A percentile compares a stretch with the other conserved stretches of the same genome.
phyloP scores from a whole-genome alignment of 805 yeast genomes.

The Scheffersomyces coipomensis region DNA sequence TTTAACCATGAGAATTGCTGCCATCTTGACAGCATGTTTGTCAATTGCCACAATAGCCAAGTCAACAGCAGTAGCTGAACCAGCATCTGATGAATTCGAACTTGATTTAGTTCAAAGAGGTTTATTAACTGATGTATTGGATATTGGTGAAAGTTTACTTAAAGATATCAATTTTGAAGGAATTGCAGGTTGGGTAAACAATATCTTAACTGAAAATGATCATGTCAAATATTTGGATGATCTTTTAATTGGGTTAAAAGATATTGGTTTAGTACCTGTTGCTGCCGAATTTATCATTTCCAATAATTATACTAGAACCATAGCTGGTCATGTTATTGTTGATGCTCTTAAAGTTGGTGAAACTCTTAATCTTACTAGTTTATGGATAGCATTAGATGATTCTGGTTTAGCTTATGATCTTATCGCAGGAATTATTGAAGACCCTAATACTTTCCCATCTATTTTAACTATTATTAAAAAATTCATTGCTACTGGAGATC shows the following conservation, averaged over 20 bases:
- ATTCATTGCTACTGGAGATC: conserved; percentile 15
- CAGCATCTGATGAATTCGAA: conserved; percentile 1
- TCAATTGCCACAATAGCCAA: conserved; percentile 8
- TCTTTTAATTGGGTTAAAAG: conserved; percentile 18
- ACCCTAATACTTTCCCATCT: conserved; percentile 22
- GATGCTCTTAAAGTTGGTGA: conserved; percentile 12
- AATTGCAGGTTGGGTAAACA: conserved; percentile 28
- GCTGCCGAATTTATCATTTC: conserved; percentile 20
- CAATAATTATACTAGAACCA: conserved; percentile 18
- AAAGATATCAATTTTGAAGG: conserved; percentile 16
- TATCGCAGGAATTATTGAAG: conserved; percentile 20
- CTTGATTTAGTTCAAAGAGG: conserved; percentile 14
- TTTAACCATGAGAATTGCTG: conserved; percentile 13
- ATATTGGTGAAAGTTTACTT: conserved; percentile 15
- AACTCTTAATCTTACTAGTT: conserved; percentile 19
- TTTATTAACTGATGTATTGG: conserved; percentile 15
- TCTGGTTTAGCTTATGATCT: conserved; percentile 28
- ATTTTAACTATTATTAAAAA: conserved; percentile 17
- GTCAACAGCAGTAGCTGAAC: background rate
- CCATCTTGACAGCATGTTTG: conserved; percentile 11
- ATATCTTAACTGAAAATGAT: conserved; percentile 19
- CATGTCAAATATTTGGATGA: conserved; percentile 20
- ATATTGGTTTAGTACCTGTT: conserved; percentile 21
- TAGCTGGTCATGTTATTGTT: conserved; percentile 15
- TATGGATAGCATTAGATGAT: conserved; percentile 27